Evolutionary conservation across 2,329 filamentous ascomycete species (phyloP), one percentile per base, ranked within the genome.

Genomic region (Trichoderma gracile): DNA sequence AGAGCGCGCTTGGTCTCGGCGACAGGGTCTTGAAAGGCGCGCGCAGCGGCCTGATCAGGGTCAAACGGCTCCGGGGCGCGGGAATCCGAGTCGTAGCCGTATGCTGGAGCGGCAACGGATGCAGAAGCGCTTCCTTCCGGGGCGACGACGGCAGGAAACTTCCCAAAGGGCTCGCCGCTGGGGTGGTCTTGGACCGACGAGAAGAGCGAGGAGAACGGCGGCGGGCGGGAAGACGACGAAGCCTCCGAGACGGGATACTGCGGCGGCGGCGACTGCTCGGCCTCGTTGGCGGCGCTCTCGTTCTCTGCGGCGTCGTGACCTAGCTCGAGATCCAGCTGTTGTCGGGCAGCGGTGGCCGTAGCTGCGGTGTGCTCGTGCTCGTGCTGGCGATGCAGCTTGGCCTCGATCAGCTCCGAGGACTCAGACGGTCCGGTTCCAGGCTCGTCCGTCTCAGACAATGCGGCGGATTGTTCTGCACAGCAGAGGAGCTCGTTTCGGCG

Each of bases 1-100:
- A 96, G 87, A 58, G 89, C 91, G 72, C 89, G 88, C 79, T 97
- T 96, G 73, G 92, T 94, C 75, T 96, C 92, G 69, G 87, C 86
- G 68, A 84, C 78, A 64, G 80, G 78, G 70, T 86, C 81, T 71
- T 80, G 78, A 65, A 83, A 80, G 45, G 75, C 78, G 63, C 72
- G 73, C 30, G 77, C 71, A 52, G 73, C 70, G 56, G 75, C 72
- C 59, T 77, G 73, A 62, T 75, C 72, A 9, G 74, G 69, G 38
- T 76, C 74, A 54, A 78, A 77, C 33, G 78, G 76, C 64, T 75
- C 75, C 9, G 78, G 73, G 50, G 76, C 75, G 59, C 76, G 71
- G 21, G 80, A 38, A 38, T 14, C 33, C 33, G 33, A 77, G 66
- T 82, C 64, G 63, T 50, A 50, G 33, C 64, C 80, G 77, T 87